phyloP scores from a whole-genome alignment of 768 basidiomycete genomes.

The Megacollybia marginata region DNA sequence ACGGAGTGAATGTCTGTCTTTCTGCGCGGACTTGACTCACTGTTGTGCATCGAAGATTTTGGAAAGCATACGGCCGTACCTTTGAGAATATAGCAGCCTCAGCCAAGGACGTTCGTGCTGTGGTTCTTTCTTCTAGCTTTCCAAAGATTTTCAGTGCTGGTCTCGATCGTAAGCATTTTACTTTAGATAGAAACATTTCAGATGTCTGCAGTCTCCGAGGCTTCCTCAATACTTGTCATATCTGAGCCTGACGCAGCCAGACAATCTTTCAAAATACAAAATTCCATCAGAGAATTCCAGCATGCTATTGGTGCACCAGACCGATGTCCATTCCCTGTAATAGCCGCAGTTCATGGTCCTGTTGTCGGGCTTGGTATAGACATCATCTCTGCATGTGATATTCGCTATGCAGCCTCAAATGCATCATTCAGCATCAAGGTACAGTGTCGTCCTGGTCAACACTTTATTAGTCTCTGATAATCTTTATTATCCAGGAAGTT shows the following conservation, averaged over 20 bases:
- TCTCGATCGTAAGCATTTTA: conserved; percentile 52
- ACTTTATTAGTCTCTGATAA: neutral
- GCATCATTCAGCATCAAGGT: conserved; percentile 70
- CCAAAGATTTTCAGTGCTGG: conserved; percentile 81
- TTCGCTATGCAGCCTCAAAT: conserved; percentile 64
- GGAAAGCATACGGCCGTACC: conserved; percentile 57
- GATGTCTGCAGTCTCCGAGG: too few relatives aligned
- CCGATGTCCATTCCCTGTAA: conserved; percentile 69
- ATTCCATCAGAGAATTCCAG: conserved; percentile 57
- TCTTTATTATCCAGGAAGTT: conserved; percentile 53
- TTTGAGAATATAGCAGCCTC: conserved; percentile 50
- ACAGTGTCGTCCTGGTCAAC: conserved; percentile 8
- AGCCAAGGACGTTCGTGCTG: conserved; percentile 50
- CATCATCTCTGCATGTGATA: conserved; percentile 66
- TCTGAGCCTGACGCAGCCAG: conserved; percentile 41
- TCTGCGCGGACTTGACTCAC: neutral
- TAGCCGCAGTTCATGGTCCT: conserved; percentile 72
- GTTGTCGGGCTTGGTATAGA: conserved; percentile 77
- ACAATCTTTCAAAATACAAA: conserved; percentile 38
- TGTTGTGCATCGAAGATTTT: conserved; percentile 41
- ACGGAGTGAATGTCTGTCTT: conserved; percentile 26
- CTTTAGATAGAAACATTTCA: neutral
- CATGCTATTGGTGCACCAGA: conserved; percentile 60
- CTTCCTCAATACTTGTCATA: too few relatives aligned
- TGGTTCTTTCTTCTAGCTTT: conserved; percentile 65